Conservation (phyloP, 352 stramenopile genomes). For the Globisporangium canariense region DNA sequence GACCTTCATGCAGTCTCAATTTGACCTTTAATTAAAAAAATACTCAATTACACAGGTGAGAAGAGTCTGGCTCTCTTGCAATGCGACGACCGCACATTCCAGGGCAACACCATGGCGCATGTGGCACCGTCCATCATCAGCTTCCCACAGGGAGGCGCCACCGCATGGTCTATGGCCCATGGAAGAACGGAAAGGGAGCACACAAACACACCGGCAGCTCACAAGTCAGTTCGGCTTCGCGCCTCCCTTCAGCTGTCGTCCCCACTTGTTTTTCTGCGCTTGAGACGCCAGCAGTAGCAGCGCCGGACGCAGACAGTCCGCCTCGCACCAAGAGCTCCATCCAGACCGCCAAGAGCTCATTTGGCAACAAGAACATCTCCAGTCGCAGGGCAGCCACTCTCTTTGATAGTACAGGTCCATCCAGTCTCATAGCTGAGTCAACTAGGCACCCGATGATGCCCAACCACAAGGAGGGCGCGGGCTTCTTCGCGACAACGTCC, state of each 20-base stretch:
- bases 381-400: not conserved
- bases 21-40: not conserved
- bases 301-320: too few relatives aligned
- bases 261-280: too few relatives aligned
- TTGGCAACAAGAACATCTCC: too few relatives aligned
- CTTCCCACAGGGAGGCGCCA: not conserved
- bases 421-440: not conserved
- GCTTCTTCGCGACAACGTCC: constrained; percentile 12
- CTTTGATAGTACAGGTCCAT: not conserved
- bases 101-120: not conserved
- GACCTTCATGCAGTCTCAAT: not conserved
- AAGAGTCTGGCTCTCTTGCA: not conserved
- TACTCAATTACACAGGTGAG: not conserved
- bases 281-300: too few relatives aligned
- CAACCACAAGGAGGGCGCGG: constrained; percentile 13
- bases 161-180: not conserved
- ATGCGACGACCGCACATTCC: not conserved
- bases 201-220: not conserved
- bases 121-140: not conserved
- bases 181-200: not conserved
- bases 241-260: too few relatives aligned
- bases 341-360: too few relatives aligned
- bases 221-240: not conserved
- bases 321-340: too few relatives aligned
- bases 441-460: constrained; percentile 1